Evolutionary conservation across 805 yeast species (phyloP), one percentile per base, ranked within the genome.

Genomic region (Metschnikowia peoriensis): DNA sequence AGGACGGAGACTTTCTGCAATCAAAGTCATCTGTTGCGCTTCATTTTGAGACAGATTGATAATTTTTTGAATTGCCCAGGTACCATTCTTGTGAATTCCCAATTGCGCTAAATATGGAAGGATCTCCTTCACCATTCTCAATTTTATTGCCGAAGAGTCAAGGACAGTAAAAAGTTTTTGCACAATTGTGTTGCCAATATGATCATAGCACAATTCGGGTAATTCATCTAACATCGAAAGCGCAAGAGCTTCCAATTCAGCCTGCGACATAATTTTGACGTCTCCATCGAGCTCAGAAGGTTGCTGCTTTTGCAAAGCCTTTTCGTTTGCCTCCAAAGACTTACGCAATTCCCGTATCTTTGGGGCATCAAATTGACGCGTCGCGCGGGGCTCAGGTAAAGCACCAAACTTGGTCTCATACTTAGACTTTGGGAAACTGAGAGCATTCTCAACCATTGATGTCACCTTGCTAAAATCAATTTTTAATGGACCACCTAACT

Each of bases 11-110:
- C 90, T 81, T 28, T 80, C 74, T 8, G 86, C 84, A 42, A 94
- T 88, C 46, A 87, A 66, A 60, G 77, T 71, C 67, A 82, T 86
- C 49, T 72, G 77, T 55, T 69, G 75, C 40, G 52, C 60, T 29
- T 67, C 69, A 61, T 84, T 46, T 81, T 78, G 42, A 78, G 83
- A 46, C 83, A 83, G 56, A 58, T 84, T 87, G 60, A 94, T 91
- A 69, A 94, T 86, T 69, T 93, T 94, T 69, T 94, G 99, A 27
- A 97, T 96, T 1, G 97, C 98, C 99, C 99, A 94, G 6, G 99
- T 94, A 56, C 99, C 99, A 68, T 94, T 94, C 65, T 94, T 94
- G 72, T 94, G 99, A 51, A 90, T 86, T 61, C 97, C 94, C 77
- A 93, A 86, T 61, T 90, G 96, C 1, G 97, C 89, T 57, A 94